Evolutionary conservation across 2,329 filamentous ascomycete species (phyloP).

Genomic region (Sporothrix brunneoviolacea): DNA sequence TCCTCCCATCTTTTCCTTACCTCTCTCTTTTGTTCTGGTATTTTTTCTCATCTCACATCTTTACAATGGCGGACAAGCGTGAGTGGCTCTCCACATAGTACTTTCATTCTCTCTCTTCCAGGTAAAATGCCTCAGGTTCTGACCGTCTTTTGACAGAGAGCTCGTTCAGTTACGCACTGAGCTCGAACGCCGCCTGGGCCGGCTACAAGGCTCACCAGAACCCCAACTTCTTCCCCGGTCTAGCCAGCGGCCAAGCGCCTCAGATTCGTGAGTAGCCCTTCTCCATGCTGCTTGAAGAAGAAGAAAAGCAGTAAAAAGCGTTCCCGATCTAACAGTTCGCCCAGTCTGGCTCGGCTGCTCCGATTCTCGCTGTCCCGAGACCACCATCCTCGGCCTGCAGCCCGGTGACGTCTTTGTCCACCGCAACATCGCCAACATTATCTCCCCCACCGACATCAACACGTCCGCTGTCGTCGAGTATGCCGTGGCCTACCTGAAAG

Average conservation of each 20-base stretch:
- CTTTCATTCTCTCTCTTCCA: too few relatives aligned
- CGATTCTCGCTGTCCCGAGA: slow-evolving; percentile 79
- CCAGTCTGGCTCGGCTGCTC: slow-evolving; percentile 80
- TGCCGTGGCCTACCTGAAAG: slow-evolving; percentile 64
- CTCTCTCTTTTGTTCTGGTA: background rate
- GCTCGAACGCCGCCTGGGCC: slow-evolving; percentile 66
- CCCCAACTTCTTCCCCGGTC: slow-evolving; percentile 62
- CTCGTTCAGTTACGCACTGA: slow-evolving; percentile 55
- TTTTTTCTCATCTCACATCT: background rate
- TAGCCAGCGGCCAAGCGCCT: slow-evolving; percentile 61
- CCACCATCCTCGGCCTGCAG: slow-evolving; percentile 68
- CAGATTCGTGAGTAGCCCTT: slow-evolving; percentile 41
- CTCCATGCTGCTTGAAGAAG: background rate
- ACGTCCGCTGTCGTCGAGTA: slow-evolving; percentile 72
- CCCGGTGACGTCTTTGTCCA: slow-evolving; percentile 85
- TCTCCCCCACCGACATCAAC: slow-evolving; percentile 69
- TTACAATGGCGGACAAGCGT: slow-evolving; percentile 10
- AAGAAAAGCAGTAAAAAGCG: background rate
- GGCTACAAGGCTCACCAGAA: slow-evolving; percentile 57
- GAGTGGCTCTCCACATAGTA: background rate
- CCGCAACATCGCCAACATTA: slow-evolving; percentile 83
- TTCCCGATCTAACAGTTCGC: background rate
- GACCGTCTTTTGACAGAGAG: slow-evolving; percentile 36
- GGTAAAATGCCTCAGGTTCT: background rate
- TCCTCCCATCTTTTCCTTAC: background rate